phyloP scores from a whole-genome alignment of 176 grass and related monocot genomes.

The Triticum dicoccoides region DNA sequence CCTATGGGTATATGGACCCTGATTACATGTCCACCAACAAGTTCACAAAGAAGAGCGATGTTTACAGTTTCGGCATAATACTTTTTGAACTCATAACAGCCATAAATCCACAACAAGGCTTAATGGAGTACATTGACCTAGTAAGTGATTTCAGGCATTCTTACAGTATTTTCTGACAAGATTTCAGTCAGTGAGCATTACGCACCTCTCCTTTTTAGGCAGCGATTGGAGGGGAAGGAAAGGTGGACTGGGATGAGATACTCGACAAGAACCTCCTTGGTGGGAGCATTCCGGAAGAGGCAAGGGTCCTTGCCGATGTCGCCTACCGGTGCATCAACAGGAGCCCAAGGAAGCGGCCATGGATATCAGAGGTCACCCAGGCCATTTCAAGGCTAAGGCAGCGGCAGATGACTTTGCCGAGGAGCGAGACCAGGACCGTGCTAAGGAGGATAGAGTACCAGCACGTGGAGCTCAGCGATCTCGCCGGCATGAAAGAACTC shows the following conservation, averaged over 20 bases:
- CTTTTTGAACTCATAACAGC: constrained; percentile 93
- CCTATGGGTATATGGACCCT: constrained; percentile 98
- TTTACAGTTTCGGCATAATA: constrained; percentile 95
- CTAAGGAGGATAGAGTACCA: constrained; percentile 72
- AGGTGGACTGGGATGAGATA: constrained; percentile 85
- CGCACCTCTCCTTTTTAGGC: constrained; percentile 54
- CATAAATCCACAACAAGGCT: constrained; percentile 96
- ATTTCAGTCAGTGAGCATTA: not conserved
- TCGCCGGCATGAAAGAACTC: constrained; percentile 62
- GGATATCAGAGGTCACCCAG: constrained; percentile 71
- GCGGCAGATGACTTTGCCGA: constrained; percentile 36
- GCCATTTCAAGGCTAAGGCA: constrained; percentile 72
- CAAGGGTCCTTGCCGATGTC: constrained; percentile 71
- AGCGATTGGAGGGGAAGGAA: constrained; percentile 73
- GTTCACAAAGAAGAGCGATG: constrained; percentile 93
- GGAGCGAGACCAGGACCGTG: constrained; percentile 50
- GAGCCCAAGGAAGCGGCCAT: constrained; percentile 79
- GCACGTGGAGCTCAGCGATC: constrained; percentile 75
- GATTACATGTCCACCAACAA: constrained; percentile 94
- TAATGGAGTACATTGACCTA: constrained; percentile 93
- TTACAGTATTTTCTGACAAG: not conserved
- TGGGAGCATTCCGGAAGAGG: constrained; percentile 54
- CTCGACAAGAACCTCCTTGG: constrained; percentile 69
- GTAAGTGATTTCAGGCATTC: constrained; percentile 48
- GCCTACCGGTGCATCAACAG: constrained; percentile 81